phyloP scores from a whole-genome alignment of 257 asterid species.

The Solanum megistacrolobum region DNA sequence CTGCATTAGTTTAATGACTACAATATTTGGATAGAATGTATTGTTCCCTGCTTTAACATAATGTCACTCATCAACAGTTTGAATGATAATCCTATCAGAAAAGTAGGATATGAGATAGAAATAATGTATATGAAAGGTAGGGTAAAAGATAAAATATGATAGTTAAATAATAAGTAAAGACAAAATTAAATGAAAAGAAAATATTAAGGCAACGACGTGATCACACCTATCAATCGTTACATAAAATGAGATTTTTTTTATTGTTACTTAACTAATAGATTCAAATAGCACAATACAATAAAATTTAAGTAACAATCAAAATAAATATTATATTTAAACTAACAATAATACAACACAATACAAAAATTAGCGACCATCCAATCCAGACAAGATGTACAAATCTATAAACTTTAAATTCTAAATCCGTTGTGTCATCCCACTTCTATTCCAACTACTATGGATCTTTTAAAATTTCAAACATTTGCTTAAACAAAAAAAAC shows the following conservation, averaged over 20 bases:
- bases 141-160: not conserved
- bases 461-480: not conserved
- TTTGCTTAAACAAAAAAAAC: not conserved
- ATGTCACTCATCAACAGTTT: not conserved
- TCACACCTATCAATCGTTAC: not conserved
- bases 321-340: too few relatives aligned
- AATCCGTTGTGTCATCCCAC: not conserved
- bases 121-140: too few relatives aligned
- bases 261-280: too few relatives aligned
- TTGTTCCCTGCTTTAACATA: too few relatives aligned
- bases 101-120: not conserved
- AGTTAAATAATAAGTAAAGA: not conserved
- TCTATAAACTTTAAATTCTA: not conserved
- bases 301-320: not conserved
- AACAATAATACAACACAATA: too few relatives aligned
- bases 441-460: not conserved
- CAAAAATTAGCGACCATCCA: not conserved
- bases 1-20: too few relatives aligned
- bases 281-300: too few relatives aligned
- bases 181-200: not conserved
- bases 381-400: too few relatives aligned
- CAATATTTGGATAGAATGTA: too few relatives aligned
- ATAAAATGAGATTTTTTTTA: too few relatives aligned
- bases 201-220: too few relatives aligned
- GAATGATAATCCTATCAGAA: not conserved